Percentiles rank a stretch among this genome's conserved stretches.
Evolutionary conservation across 140 eudicot genomes (phyloP).

Genomic region (Senecio squalidus): DNA sequence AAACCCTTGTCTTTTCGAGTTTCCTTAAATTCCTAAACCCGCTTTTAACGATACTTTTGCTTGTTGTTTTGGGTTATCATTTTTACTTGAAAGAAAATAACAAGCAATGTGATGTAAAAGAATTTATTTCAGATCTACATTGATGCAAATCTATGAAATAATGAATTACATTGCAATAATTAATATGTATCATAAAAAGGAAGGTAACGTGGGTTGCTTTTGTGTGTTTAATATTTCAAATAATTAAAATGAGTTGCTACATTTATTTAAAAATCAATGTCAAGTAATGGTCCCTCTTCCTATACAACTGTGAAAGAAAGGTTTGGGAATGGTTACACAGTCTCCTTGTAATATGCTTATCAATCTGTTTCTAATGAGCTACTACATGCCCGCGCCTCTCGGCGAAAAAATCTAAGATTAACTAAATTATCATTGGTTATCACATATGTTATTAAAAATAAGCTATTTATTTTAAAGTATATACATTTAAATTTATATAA

Average conservation of each 20-base stretch:
- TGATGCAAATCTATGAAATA: background rate
- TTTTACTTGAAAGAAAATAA: background rate
- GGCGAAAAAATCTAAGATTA: too few species aligned
- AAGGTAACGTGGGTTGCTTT: constrained; percentile 31
- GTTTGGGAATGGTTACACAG: too few species aligned
- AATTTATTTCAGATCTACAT: background rate
- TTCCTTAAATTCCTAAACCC: background rate
- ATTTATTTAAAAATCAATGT: background rate
- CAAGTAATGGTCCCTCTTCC: constrained; percentile 13
- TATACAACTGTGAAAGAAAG: background rate
- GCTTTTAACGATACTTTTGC: background rate
- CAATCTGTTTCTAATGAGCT: too few species aligned
- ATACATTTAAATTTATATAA: too few species aligned
- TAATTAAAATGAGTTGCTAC: constrained; percentile 27
- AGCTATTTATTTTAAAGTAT: too few species aligned
- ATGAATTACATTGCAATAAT: constrained; percentile 11
- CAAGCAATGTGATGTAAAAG: background rate
- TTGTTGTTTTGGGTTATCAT: background rate
- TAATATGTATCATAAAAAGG: background rate
- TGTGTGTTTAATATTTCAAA: constrained; percentile 20
- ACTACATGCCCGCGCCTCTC: too few species aligned
- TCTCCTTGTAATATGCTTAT: too few species aligned
- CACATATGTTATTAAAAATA: too few species aligned
- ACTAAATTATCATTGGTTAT: too few species aligned
- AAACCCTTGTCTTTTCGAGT: too few species aligned